Evolutionary conservation across 331 rosid species (phyloP), one percentile per base, ranked within the genome.

Genomic region (Prunus yedoensis): DNA sequence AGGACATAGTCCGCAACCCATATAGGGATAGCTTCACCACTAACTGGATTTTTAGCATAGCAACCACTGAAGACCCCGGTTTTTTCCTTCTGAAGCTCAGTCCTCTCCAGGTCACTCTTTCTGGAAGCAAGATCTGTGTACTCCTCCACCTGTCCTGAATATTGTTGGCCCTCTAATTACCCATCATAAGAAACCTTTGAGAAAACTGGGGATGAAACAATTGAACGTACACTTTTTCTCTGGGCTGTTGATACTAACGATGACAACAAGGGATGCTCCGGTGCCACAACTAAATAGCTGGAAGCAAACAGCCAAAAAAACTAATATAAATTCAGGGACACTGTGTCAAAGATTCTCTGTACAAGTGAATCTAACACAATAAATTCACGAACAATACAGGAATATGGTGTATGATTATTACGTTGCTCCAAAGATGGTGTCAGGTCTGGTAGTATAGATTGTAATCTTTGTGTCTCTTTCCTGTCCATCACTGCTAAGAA

Each of bases 1-100:
- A 94, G 78, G 77, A 94, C 99, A 85, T 94, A 94, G 87, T 94
- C 99, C 4, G 97, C 99, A 77, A 94, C 91, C 99, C 99, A 94
- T 83, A 94, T 85, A 13, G 99, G 96, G 70, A 94, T 84, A 41
- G 95, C 86, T 83, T 90, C 89, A 68, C 96, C 92, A 41, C 81
- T 90, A 49, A 96, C 99, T 9, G 97, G 93, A 90, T 94, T 91
- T 86, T 78, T 91, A 23, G 96, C 96, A 82, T 90, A 94, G 84
- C 89, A 86, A 76, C 98, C 98, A 66, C 91, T 89, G 57, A 94
- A 94, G 68, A 90, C 93, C 75, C 97, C 97, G 8, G 96, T 92
- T 81, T 94, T 92, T 82, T 92, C 96, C 89, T 92, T 94, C 88
- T 90, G 97, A 84, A 94, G 99, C 78, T 94, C 99, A 66, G 99